phyloP scores from a whole-genome alignment of 345 rosid species.

The Camelina hispida region DNA sequence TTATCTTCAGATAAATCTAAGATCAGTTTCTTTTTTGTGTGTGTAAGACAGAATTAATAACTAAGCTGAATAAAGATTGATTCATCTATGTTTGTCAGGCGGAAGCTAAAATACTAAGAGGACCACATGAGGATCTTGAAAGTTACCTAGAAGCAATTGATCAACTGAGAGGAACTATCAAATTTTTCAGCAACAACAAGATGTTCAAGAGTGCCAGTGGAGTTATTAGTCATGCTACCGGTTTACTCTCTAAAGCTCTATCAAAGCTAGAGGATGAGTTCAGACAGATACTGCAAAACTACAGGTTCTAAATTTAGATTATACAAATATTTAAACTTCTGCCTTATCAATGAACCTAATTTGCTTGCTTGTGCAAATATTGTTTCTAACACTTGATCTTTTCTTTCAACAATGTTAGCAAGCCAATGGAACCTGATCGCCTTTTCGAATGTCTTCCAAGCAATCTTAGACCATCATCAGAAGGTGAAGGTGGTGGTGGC shows the following conservation, averaged over 20 bases:
- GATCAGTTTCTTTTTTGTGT: neutral
- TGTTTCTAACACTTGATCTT: slow-evolving; percentile 7
- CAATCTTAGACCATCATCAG: slow-evolving; percentile 69
- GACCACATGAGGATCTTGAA: slow-evolving; percentile 95
- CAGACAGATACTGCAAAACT: slow-evolving; percentile 67
- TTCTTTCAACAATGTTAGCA: slow-evolving; percentile 57
- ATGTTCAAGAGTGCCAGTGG: slow-evolving; percentile 66
- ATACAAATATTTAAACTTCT: neutral
- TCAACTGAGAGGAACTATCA: slow-evolving; percentile 69
- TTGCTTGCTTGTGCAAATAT: neutral
- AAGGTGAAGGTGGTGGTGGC: slow-evolving; percentile 49
- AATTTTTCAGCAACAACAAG: slow-evolving; percentile 71
- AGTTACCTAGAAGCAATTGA: slow-evolving; percentile 91
- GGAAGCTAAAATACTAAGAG: slow-evolving; percentile 95
- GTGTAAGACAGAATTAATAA: neutral
- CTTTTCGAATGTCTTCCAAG: slow-evolving; percentile 86
- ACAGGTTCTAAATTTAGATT: slow-evolving; percentile 59
- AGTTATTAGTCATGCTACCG: slow-evolving; percentile 69
- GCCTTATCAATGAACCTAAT: neutral
- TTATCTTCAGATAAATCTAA: slow-evolving; percentile 3
- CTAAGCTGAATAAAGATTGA: slow-evolving; percentile 8
- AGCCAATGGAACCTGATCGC: slow-evolving; percentile 93
- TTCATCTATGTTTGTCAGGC: slow-evolving; percentile 49
- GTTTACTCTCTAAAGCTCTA: slow-evolving; percentile 76
- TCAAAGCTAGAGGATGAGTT: slow-evolving; percentile 95